Base-by-base conservation (phyloP, 257 asterid genomes). In the Buddleja alternifolia region DNA sequence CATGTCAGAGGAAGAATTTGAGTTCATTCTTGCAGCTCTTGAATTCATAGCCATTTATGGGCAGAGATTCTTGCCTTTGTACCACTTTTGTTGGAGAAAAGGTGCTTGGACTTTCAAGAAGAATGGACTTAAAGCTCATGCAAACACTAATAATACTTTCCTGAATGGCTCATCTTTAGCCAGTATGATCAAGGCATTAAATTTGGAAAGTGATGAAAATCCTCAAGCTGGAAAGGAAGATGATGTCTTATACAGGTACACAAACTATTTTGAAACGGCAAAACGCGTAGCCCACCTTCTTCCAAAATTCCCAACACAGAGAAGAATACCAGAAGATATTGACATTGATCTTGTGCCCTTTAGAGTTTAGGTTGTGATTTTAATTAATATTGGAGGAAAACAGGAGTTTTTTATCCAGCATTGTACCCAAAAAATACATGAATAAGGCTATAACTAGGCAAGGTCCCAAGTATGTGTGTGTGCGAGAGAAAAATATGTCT, bases 1-100 rank as follows among this genome's bases (percentile, higher is more conserved):
- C 82, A 85, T 83, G 96, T 77, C 88, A 0, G 69, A 74, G 73
- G 87, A 80, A 36, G 95, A 87, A 78, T 79, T 87, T 34, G 85
- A 85, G 62, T 87, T 87, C 60, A 79, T 82, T 59, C 23, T 85
- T 8, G 71, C 82, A 37, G 86, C 92, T 39, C 47, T 88, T 1
- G 91, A 90, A 47, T 90, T 86, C 78, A 17, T 86, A 44, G 82
- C 92, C 2, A 56, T 53, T 8, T 90, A 88, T 8, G 94, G 93
- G n/a, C 90, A 84, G 14, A 76, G 95, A 62, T 88, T 84, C 61
- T 71, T 86, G 47, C 82, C 82, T 6, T 34, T 73, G 62, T 88
- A 88, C 72, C 63, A 73, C 36, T 82, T 85, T 70, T 72, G 74
- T 51, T 90, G 95, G 95, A 74, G 57, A 72, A 82, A 63, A 14